These are phyloP conservation scores for Stagonosporopsis chrysanthemi DNA, from an alignment of 2,329 filamentous ascomycete genomes.

Conservation along the genomic window DNA sequence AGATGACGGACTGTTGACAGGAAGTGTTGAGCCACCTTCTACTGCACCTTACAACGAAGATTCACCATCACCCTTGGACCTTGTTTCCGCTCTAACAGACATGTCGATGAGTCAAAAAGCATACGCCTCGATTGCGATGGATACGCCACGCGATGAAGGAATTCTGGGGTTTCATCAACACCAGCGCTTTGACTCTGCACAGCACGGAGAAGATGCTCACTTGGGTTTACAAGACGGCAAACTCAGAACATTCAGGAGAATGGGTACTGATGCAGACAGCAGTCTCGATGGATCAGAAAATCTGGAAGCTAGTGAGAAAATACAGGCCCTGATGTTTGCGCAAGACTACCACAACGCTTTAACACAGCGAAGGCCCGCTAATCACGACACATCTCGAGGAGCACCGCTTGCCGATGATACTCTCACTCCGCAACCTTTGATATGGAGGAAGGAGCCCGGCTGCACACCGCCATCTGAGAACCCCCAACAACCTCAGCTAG, in stretches of 20 bases:
- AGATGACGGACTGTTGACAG: neutral
- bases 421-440: slow-evolving; percentile 26
- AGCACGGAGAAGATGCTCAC: neutral
- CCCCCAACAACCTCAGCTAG: neutral
- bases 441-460: slow-evolving; percentile 29
- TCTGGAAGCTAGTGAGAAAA: slow-evolving; percentile 26
- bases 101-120: slow-evolving; percentile 33
- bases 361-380: slow-evolving; percentile 34
- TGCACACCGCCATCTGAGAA: neutral
- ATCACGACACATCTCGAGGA: neutral
- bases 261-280: neutral
- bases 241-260: neutral
- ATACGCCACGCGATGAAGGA: slow-evolving; percentile 13
- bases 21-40: neutral
- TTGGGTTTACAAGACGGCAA: neutral
- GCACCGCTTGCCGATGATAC: neutral
- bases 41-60: neutral
- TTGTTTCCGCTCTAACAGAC: slow-evolving; percentile 25
- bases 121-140: slow-evolving; percentile 30
- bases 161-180: neutral
- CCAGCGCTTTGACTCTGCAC: slow-evolving; percentile 1
- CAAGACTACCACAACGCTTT: slow-evolving; percentile 43
- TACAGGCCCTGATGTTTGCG: slow-evolving; percentile 29
- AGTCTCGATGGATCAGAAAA: slow-evolving; percentile 12
- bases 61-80: slow-evolving; percentile 1